These are phyloP conservation scores for Aspergillus quadricinctus DNA, from an alignment of 2,329 filamentous ascomycete genomes.

Conservation along the genomic window DNA sequence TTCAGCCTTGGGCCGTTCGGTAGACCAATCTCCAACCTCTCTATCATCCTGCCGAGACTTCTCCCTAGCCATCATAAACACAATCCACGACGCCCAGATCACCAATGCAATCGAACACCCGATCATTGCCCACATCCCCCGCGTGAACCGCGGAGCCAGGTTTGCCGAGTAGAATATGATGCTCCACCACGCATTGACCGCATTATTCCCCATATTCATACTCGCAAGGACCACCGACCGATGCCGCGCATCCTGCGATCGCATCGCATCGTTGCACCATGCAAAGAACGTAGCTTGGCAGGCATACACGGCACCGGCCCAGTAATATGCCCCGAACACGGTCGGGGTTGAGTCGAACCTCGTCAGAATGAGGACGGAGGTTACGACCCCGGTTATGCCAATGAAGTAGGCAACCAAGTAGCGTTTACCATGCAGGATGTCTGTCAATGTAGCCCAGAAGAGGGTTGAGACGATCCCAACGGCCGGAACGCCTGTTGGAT, in stretches of 20 bases:
- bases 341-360: conserved; percentile 49
- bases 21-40: neutral
- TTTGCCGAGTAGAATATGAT: conserved; percentile 66
- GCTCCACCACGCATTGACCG: conserved; percentile 69
- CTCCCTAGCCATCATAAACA: conserved; percentile 11
- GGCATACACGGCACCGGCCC: conserved; percentile 65
- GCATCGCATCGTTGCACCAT: conserved; percentile 68
- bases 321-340: conserved; percentile 65
- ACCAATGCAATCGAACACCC: conserved; percentile 16
- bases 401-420: conserved; percentile 66
- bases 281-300: conserved; percentile 72
- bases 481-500: conserved; percentile 50
- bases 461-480: conserved; percentile 55
- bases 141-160: conserved; percentile 62
- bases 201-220: conserved; percentile 67
- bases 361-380: conserved; percentile 58
- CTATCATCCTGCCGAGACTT: conserved; percentile 1
- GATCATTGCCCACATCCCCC: conserved; percentile 37
- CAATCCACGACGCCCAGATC: conserved; percentile 13
- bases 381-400: conserved; percentile 59
- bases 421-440: conserved; percentile 54
- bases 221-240: conserved; percentile 64
- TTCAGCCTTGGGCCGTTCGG: neutral
- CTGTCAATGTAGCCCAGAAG: conserved; percentile 66
- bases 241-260: conserved; percentile 59